Percentiles rank a stretch among this genome's conserved stretches.
Evolutionary conservation across 2,329 filamentous ascomycete species (phyloP).

Genomic region (Penicillium sp.): DNA sequence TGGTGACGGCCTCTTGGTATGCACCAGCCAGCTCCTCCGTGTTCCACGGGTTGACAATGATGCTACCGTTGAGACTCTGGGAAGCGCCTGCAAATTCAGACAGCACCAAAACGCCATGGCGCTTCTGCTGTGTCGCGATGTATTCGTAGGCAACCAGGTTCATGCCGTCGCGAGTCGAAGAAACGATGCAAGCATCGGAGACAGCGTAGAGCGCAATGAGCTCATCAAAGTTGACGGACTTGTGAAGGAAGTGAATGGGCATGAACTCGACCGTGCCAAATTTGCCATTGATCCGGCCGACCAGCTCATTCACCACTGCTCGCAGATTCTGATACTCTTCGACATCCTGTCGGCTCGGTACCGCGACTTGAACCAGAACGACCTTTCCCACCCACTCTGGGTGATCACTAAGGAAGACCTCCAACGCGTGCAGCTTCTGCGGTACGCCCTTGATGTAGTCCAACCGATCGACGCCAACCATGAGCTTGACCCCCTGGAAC

Average conservation of each 20-base stretch:
- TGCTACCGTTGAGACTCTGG: constrained; percentile 84
- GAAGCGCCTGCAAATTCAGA: constrained; percentile 96
- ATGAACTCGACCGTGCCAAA: constrained; percentile 97
- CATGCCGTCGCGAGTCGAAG: constrained; percentile 97
- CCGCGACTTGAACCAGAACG: constrained; percentile 90
- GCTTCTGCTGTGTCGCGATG: constrained; percentile 85
- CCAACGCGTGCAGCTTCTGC: constrained; percentile 92
- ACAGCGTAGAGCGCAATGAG: constrained; percentile 89
- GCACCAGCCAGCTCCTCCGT: constrained; percentile 90
- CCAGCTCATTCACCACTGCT: constrained; percentile 92
- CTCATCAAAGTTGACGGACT: constrained; percentile 91
- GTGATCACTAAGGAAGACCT: constrained; percentile 94
- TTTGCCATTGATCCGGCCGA: constrained; percentile 93
- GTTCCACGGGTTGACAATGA: constrained; percentile 98
- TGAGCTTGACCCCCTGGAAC: constrained; percentile 92
- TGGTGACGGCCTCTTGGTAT: constrained; percentile 93
- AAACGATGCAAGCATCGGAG: constrained; percentile 87
- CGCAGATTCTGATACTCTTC: constrained; percentile 97
- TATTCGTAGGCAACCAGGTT: constrained; percentile 98
- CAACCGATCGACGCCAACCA: constrained; percentile 91
- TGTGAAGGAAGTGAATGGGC: constrained; percentile 98
- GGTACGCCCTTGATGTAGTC: constrained; percentile 99
- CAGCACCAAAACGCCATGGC: constrained; percentile 88
- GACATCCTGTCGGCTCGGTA: constrained; percentile 90
- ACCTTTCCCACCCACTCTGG: constrained; percentile 98